phyloP scores from a whole-genome alignment of 371 early-diverging fungal genomes.

The Actinomucor elegans region DNA sequence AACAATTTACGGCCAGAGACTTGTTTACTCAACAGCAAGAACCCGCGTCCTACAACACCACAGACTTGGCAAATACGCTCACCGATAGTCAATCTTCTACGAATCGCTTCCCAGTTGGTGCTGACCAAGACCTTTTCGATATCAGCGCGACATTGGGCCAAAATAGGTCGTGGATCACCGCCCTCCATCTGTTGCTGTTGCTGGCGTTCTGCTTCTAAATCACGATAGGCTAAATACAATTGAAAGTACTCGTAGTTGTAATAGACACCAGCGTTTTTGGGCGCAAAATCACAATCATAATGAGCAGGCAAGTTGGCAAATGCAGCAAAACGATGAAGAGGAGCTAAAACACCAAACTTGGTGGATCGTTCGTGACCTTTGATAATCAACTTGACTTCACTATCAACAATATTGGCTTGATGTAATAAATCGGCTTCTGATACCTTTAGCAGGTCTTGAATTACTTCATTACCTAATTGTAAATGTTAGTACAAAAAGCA shows the following conservation, averaged over 20 bases:
- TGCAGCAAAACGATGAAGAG: conserved; percentile 44
- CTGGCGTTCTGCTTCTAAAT: conserved; percentile 39
- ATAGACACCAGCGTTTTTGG: conserved; percentile 52
- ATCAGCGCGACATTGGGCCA: conserved; percentile 47
- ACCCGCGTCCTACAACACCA: conserved; percentile 42
- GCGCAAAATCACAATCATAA: conserved; percentile 51
- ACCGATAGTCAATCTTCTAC: conserved; percentile 51
- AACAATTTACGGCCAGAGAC: conserved; percentile 52
- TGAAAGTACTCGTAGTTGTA: conserved; percentile 53
- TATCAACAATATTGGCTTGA: conserved; percentile 45
- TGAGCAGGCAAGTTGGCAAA: conserved; percentile 52
- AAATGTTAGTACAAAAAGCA: too few relatives aligned
- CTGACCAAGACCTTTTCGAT: conserved; percentile 46
- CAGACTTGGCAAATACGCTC: conserved; percentile 49
- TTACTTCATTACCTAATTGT: conserved; percentile 36
- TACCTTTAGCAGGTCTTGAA: conserved; percentile 44
- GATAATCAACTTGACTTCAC: conserved; percentile 42
- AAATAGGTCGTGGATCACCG: conserved; percentile 33
- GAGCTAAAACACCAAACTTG: conserved; percentile 33
- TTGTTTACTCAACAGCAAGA: conserved; percentile 44
- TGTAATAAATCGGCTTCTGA: conserved; percentile 44
- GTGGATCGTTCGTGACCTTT: conserved; percentile 39
- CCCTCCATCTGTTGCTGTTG: conserved; percentile 27
- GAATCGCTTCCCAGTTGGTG: conserved; percentile 56
- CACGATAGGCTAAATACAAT: conserved; percentile 44